These are phyloP conservation scores for Collybiopsis luxurians DNA, from an alignment of 768 basidiomycete species.

Conservation along the genomic window DNA sequence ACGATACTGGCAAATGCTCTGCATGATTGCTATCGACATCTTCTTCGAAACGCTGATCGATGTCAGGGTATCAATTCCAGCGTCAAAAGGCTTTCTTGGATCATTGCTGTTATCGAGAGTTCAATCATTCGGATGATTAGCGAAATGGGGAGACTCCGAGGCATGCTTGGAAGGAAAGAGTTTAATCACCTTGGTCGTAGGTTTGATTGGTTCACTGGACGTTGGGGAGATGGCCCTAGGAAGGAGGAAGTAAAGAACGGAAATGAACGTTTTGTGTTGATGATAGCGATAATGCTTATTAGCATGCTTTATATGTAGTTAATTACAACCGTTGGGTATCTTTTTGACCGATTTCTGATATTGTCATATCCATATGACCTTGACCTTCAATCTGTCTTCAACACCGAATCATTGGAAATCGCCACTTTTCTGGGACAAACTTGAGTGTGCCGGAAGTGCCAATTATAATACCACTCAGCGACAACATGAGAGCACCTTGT, in stretches of 20 bases:
- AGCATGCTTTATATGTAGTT: no score
- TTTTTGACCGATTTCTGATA: no score
- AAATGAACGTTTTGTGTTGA: slow-evolving; percentile 20
- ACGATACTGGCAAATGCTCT: slow-evolving; percentile 35
- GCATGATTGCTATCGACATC: slow-evolving; percentile 50
- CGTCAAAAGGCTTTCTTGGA: slow-evolving; percentile 33
- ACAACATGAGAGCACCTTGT: no score
- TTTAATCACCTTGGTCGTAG: slow-evolving; percentile 31
- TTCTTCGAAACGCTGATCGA: slow-evolving; percentile 38
- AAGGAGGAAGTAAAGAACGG: slow-evolving; percentile 44
- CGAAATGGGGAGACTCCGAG: slow-evolving; percentile 46
- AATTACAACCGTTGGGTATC: no score
- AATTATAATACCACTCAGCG: no score
- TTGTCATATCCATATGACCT: no score
- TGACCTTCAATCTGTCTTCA: no score
- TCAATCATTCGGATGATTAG: slow-evolving; percentile 48
- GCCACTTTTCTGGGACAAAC: no score
- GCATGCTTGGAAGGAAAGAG: slow-evolving; percentile 44
- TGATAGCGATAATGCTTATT: background rate
- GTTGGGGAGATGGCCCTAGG: slow-evolving; percentile 35
- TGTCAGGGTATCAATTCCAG: slow-evolving; percentile 29
- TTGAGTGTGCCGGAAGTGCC: no score
- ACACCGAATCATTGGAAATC: no score
- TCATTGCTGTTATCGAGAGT: slow-evolving; percentile 46
- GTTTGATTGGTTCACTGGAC: slow-evolving; percentile 57